phyloP scores from a whole-genome alignment of 768 basidiomycete genomes.

The Suillus tomentosus region DNA sequence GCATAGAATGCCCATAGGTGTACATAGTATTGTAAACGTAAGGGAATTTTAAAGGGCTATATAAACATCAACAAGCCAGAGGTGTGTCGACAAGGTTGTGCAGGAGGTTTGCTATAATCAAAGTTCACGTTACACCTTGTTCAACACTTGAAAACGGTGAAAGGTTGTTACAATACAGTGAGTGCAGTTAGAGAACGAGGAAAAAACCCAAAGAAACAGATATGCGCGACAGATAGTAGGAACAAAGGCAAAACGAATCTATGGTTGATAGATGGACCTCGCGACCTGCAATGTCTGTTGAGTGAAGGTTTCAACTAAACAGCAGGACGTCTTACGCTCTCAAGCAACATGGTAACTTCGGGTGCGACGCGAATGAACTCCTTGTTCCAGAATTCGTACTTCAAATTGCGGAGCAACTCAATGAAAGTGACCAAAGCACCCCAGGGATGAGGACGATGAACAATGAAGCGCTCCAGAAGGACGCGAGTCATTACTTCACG shows the following conservation, averaged over 20 bases:
- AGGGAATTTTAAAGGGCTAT: constrained; percentile 11
- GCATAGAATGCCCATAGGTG: constrained; percentile 33
- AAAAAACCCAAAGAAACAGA: constrained; percentile 65
- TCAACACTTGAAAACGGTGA: constrained; percentile 57
- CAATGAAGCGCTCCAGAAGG: constrained; percentile 90
- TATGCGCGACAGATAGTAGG: constrained; percentile 82
- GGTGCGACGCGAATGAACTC: constrained; percentile 83
- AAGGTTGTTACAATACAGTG: constrained; percentile 84
- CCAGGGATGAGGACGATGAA: constrained; percentile 96
- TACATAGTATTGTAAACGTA: constrained; percentile 39
- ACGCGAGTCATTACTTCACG: constrained; percentile 86
- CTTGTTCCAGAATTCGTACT: constrained; percentile 91
- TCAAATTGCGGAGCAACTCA: constrained; percentile 86
- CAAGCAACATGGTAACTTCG: constrained; percentile 82
- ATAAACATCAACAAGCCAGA: constrained; percentile 13
- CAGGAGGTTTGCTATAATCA: constrained; percentile 34
- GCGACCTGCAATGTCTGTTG: constrained; percentile 54
- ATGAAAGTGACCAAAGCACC: constrained; percentile 93
- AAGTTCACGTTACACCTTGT: constrained; percentile 54
- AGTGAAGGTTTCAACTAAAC: constrained; percentile 13
- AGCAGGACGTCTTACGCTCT: constrained; percentile 60
- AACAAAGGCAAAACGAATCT: constrained; percentile 64
- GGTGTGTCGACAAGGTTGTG: constrained; percentile 9
- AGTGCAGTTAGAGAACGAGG: constrained; percentile 45
- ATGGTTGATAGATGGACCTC: constrained; percentile 74